A percentile compares a stretch with the other conserved stretches of the same genome.
Conservation (phyloP, 345 rosid species). For the Hevea brasiliensis region DNA sequence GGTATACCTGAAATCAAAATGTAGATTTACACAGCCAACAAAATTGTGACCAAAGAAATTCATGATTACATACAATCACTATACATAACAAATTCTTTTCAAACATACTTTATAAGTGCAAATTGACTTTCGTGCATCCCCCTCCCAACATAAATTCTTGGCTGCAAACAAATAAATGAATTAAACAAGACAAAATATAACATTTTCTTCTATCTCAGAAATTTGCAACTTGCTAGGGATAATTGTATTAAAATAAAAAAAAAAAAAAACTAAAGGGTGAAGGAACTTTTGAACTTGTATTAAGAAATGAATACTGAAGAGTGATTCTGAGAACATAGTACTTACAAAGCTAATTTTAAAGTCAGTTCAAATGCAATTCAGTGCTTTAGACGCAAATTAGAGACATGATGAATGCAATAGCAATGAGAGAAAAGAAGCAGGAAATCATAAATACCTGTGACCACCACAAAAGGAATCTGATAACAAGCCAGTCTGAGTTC, state of each 20-base stretch:
- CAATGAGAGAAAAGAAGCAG: conserved; percentile 10
- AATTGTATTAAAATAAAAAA: conserved; percentile 1
- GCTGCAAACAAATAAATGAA: conserved; percentile 51
- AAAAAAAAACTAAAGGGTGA: not conserved
- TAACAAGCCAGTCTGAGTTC: conserved; percentile 89
- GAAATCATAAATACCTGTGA: conserved; percentile 63
- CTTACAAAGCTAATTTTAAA: not conserved
- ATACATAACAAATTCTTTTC: not conserved
- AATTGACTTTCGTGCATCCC: conserved; percentile 99
- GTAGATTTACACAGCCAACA: conserved; percentile 1
- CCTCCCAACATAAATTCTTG: conserved; percentile 88
- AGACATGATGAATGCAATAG: no score
- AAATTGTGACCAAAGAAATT: conserved; percentile 15
- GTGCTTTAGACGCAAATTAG: no score
- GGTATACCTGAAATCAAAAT: conserved; percentile 68
- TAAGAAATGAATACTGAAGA: conserved; percentile 4
- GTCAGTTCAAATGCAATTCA: not conserved
- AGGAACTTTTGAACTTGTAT: not conserved
- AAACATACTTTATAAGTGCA: conserved; percentile 80
- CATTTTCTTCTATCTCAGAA: conserved; percentile 1
- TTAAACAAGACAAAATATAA: conserved; percentile 22
- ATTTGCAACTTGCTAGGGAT: not conserved
- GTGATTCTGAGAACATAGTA: no score
- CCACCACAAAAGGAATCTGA: conserved; percentile 96
- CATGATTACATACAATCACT: not conserved